Conservation (phyloP, 768 basidiomycete genomes). For the Gymnopilus dilepis region DNA sequence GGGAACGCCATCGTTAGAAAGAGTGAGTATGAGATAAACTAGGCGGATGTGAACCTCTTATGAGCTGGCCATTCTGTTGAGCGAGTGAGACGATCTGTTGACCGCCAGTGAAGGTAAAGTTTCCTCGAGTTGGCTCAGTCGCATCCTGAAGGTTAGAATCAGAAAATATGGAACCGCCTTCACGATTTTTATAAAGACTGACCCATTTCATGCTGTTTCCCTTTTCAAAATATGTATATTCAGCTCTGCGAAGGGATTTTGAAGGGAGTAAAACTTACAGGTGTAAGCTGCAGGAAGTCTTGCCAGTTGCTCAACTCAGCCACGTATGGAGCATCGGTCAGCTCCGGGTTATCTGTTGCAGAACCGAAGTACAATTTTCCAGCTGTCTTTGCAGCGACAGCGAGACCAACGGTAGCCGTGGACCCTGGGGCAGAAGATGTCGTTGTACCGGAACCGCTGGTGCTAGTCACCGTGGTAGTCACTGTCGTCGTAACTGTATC, state of each 20-base stretch:
- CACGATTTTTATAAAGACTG: constrained; percentile 7
- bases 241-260: not conserved
- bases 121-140: constrained; percentile 53
- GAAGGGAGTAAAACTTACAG: constrained; percentile 29
- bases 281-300: constrained; percentile 52
- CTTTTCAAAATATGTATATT: constrained; percentile 19
- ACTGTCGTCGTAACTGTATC: constrained; percentile 2
- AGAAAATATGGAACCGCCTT: not conserved
- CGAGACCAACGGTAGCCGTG: constrained; percentile 26
- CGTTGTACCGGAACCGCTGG: not conserved
- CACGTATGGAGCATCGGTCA: constrained; percentile 47
- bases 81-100: constrained; percentile 52
- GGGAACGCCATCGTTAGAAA: not conserved
- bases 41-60: too few relatives aligned
- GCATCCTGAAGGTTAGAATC: constrained; percentile 45
- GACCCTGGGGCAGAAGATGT: constrained; percentile 9
- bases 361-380: constrained; percentile 56
- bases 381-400: constrained; percentile 41
- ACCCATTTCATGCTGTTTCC: constrained; percentile 65
- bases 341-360: constrained; percentile 54
- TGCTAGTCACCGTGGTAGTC: not conserved
- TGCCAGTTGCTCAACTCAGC: constrained; percentile 41
- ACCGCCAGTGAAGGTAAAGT: constrained; percentile 50
- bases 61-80: constrained; percentile 48
- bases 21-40: not conserved